phyloP scores from a whole-genome alignment of 805 yeast species.

The Monosporozyma aquatica region DNA sequence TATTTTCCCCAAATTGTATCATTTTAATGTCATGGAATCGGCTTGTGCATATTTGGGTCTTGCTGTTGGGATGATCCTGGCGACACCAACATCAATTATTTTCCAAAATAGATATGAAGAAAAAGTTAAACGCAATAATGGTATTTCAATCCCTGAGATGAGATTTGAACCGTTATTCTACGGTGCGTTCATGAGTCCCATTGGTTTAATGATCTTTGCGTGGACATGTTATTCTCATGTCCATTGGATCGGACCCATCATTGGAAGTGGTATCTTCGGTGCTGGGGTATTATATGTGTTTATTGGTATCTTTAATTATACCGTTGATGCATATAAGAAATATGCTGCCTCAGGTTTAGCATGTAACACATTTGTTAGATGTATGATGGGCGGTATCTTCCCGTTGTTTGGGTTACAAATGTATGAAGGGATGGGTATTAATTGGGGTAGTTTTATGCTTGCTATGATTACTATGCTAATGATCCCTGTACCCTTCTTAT shows the following conservation, averaged over 20 bases:
- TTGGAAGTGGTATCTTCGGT: conserved; percentile 70
- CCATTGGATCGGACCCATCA: conserved; percentile 66
- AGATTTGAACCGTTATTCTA: conserved; percentile 51
- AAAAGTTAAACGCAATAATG: conserved; percentile 38
- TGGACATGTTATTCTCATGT: conserved; percentile 56
- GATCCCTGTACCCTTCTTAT: conserved; percentile 48
- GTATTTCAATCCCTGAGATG: conserved; percentile 48
- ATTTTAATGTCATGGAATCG: conserved; percentile 43
- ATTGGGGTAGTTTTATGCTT: conserved; percentile 49
- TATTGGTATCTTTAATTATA: conserved; percentile 57
- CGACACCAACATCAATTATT: conserved; percentile 35
- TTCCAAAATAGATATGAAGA: conserved; percentile 38
- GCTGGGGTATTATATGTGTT: conserved; percentile 58
- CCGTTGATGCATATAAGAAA: conserved; percentile 51
- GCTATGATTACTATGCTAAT: conserved; percentile 42
- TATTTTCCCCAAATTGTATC: conserved; percentile 44
- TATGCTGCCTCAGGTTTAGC: conserved; percentile 47
- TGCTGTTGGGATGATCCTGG: conserved; percentile 42
- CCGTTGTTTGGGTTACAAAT: conserved; percentile 51
- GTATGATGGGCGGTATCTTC: conserved; percentile 46
- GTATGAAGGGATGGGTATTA: conserved; percentile 45
- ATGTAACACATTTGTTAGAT: conserved; percentile 43
- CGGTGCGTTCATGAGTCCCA: conserved; percentile 58
- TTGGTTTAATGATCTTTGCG: conserved; percentile 64
- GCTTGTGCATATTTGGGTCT: conserved; percentile 60